Conservation (phyloP, 176 grass and related monocot genomes). For the Luzula sylvatica region DNA sequence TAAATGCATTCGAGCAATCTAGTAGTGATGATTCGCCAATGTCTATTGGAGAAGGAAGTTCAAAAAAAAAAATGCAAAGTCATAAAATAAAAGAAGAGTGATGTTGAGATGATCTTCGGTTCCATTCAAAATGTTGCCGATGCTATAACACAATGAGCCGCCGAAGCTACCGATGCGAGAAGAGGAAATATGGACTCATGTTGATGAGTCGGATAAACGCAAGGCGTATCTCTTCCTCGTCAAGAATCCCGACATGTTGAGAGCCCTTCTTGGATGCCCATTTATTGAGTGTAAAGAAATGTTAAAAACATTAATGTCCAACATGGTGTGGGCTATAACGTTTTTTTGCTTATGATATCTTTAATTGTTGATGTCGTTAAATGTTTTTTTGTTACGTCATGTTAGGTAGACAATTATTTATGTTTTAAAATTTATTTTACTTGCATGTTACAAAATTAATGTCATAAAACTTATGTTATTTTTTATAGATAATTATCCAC, state of each 20-base stretch:
- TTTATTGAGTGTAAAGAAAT: background rate
- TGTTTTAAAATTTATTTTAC: no score
- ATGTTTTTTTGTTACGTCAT: no score
- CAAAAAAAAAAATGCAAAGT: background rate
- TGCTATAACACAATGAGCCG: background rate
- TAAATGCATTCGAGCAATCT: background rate
- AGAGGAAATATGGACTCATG: background rate
- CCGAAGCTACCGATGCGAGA: background rate
- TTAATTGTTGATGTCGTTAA: no score
- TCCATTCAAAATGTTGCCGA: background rate
- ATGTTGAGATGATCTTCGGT: background rate
- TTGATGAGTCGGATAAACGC: background rate
- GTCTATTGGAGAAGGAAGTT: background rate
- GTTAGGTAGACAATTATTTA: no score
- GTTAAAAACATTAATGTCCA: background rate
- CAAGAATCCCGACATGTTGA: constrained; percentile 1
- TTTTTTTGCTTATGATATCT: no score
- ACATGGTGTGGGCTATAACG: no score
- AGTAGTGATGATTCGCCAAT: background rate
- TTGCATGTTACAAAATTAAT: no score
- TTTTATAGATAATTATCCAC: no score
- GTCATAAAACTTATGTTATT: no score
- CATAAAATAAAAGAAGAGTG: background rate
- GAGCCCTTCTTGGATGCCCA: constrained; percentile 14
- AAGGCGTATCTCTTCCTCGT: constrained; percentile 15